phyloP scores from a whole-genome alignment of 1,284 basidiomycete genomes.

The Sphaerobolus stellatus region DNA sequence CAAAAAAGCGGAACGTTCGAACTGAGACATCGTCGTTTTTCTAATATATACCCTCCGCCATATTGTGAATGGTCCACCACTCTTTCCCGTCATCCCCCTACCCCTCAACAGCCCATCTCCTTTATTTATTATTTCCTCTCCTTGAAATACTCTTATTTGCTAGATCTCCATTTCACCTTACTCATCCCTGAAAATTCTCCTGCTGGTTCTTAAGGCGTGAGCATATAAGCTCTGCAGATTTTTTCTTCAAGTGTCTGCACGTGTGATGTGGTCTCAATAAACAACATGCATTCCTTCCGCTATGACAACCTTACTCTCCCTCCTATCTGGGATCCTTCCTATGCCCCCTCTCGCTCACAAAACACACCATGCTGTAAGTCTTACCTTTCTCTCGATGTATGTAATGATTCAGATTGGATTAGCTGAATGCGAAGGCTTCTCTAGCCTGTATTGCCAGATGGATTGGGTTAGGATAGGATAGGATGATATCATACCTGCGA shows the following conservation, averaged over 20 bases:
- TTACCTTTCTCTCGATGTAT: neutral
- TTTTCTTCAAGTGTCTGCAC: neutral
- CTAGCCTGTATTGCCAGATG: too few relatives aligned
- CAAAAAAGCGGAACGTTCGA: neutral
- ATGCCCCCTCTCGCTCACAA: conserved; percentile 3
- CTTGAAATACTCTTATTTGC: neutral
- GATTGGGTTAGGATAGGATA: too few relatives aligned
- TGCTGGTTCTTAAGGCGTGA: neutral
- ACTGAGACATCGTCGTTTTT: too few relatives aligned
- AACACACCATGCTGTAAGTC: neutral
- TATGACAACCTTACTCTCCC: conserved; percentile 8
- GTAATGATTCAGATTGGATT: neutral
- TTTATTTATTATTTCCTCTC: neutral
- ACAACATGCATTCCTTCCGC: conserved; percentile 1
- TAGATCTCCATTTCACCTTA: neutral
- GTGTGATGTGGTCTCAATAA: too few relatives aligned
- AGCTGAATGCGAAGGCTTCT: too few relatives aligned
- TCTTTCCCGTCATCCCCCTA: neutral
- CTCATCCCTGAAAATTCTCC: neutral
- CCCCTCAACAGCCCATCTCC: neutral
- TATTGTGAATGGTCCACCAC: neutral
- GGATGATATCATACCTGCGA: too few relatives aligned
- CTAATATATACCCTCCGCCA: neutral
- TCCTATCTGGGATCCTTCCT: conserved; percentile 4
- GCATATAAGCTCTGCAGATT: neutral